A percentile compares a stretch with the other conserved stretches of the same genome.
phyloP scores from a whole-genome alignment of 2,329 filamentous ascomycete genomes.

The Colletotrichum paranaense region DNA sequence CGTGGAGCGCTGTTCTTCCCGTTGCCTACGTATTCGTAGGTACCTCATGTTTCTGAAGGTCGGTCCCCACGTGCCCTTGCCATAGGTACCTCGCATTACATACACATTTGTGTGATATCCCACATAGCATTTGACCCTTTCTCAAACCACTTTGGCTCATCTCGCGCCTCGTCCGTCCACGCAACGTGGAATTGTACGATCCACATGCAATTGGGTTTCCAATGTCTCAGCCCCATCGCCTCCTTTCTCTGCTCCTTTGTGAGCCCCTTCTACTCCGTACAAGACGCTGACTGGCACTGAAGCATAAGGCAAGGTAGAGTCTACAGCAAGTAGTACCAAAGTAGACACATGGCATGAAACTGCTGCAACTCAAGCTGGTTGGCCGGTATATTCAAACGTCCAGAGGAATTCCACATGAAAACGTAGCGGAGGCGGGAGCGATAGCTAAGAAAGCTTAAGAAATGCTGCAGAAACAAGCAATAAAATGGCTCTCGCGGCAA shows the following conservation, averaged over 20 bases:
- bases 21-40: too few species aligned
- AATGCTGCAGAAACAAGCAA: neutral
- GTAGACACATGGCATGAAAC: neutral
- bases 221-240: neutral
- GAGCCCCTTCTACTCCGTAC: neutral
- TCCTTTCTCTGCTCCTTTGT: neutral
- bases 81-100: neutral
- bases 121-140: neutral
- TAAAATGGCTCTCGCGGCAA: neutral
- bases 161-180: neutral
- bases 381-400: neutral
- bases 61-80: too few species aligned
- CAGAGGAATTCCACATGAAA: neutral
- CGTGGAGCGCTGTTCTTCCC: neutral
- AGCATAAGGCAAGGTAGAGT: too few species aligned
- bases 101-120: neutral
- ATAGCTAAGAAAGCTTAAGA: neutral
- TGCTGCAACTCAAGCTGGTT: neutral
- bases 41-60: neutral
- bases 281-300: too few species aligned
- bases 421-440: neutral
- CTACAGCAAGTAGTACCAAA: too few species aligned
- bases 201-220: neutral
- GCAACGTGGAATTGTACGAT: neutral
- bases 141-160: neutral